Conservation (phyloP, 805 yeast species). For the Wickerhamomyces rabaulensis region DNA sequence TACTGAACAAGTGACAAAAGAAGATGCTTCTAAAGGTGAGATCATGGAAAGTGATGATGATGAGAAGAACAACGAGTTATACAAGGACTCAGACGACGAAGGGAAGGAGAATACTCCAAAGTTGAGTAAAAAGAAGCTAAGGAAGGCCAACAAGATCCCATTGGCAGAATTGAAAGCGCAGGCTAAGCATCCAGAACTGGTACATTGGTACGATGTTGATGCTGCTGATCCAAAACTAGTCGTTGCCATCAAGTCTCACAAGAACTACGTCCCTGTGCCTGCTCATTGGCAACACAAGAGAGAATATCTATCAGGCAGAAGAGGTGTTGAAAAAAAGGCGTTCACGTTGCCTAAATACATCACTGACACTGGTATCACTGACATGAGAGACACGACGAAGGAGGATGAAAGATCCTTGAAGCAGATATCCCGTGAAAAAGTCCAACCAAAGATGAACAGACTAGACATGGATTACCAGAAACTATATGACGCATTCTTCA, state of each 20-base stretch:
- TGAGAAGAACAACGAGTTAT: conserved; percentile 6
- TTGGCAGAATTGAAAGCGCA: conserved; percentile 61
- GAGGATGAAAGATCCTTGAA: conserved; percentile 52
- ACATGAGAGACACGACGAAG: conserved; percentile 65
- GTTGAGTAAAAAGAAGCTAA: conserved; percentile 45
- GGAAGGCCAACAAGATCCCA: conserved; percentile 52
- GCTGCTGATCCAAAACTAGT: conserved; percentile 71
- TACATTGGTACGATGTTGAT: conserved; percentile 87
- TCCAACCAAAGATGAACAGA: conserved; percentile 84
- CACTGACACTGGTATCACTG: conserved; percentile 76
- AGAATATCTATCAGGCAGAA: conserved; percentile 63
- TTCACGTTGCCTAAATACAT: conserved; percentile 78
- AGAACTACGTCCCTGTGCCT: conserved; percentile 74
- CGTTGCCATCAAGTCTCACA: conserved; percentile 56
- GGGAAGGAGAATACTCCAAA: conserved; percentile 10
- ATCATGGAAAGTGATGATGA: conserved; percentile 28
- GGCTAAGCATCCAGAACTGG: conserved; percentile 59
- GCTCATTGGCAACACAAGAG: conserved; percentile 76
- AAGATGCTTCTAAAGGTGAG: conserved; percentile 22
- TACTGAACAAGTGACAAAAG: conserved; percentile 12
- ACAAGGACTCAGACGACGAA: conserved; percentile 15
- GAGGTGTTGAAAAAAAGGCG: conserved; percentile 63
- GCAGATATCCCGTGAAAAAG: conserved; percentile 74
- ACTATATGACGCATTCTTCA: conserved; percentile 82
- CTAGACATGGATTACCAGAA: conserved; percentile 82